Base-by-base conservation (phyloP, 805 yeast genomes). In the Ogataea dorogensis region DNA sequence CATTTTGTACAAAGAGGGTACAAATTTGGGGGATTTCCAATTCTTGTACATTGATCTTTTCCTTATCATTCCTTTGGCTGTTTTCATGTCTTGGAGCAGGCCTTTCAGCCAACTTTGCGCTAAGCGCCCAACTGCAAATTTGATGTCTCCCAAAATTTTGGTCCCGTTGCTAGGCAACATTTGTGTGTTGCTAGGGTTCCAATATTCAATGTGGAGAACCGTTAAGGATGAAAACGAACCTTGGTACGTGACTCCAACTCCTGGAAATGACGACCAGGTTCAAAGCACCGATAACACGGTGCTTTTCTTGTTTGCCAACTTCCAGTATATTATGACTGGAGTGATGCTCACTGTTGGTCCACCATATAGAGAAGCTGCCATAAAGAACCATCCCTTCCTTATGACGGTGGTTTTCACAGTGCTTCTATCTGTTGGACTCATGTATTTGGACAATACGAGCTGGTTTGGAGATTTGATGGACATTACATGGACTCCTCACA, bases 11-110 rank as follows among this genome's bases (percentile, higher is more conserved):
- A 79, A 81, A 48, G 71, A 85, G 37, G 98, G 98, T 5, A 79
- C 95, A 3, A 93, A 93, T 57, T 65, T 93, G 41, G 99, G 99
- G 7, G 98, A 93, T 63, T 89, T 93, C 65, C 98, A 93, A 63
- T 93, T 91, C 55, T 66, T 93, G 48, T 88, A 89, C 76, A 93
- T 93, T 58, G 99, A 93, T 63, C 60, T 93, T 59, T 79, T 86
- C 44, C 67, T 93, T 57, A 93, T 93, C 50, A 73, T 93, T 38
- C 99, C 99, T 8, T 75, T 93, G 54, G 98, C 98, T 0, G 79
- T 93, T 5, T 88, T 89, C 63, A 85, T 93, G 98, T 89, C 97
- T 5, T 93, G 98, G 98, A 81, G 97, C 1, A 77, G 79, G 50
- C 95, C 99, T 0, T 81, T 68, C 53, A 63, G 63, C 2, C 51